These are phyloP conservation scores for Beauveria caledonica DNA, from an alignment of 2,329 filamentous ascomycete genomes.

Conservation along the genomic window DNA sequence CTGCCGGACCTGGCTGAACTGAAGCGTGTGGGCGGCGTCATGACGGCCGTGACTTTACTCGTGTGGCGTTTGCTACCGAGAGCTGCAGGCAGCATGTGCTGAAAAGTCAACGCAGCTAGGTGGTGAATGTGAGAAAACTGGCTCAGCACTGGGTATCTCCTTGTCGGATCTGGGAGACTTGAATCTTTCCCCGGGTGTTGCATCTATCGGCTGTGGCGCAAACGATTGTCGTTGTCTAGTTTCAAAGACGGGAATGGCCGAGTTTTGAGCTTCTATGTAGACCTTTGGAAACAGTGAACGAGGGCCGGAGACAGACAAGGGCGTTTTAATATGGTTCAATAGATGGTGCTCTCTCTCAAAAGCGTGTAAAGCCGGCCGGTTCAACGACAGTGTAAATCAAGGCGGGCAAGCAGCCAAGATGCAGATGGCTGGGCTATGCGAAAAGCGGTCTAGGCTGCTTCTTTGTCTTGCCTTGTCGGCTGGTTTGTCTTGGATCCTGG, in stretches of 20 bases:
- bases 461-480: background rate
- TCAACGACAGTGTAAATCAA: background rate
- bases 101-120: too few species aligned
- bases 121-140: background rate
- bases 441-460: background rate
- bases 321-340: too few species aligned
- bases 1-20: slow-evolving; percentile 6
- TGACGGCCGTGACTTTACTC: background rate
- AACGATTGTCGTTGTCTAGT: background rate
- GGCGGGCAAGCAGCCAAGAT: background rate
- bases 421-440: background rate
- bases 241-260: background rate
- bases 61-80: background rate
- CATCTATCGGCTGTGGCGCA: background rate
- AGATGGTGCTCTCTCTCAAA: background rate
- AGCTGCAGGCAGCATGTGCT: background rate
- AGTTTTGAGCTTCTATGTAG: background rate
- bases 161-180: too few species aligned
- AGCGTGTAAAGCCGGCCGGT: background rate
- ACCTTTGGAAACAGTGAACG: background rate
- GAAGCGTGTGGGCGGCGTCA: slow-evolving; percentile 2
- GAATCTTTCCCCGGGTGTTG: background rate
- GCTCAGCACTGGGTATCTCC: background rate
- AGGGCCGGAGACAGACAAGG: background rate
- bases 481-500: background rate